Evolutionary conservation across 2,329 filamentous ascomycete species (phyloP).

Genomic region (Sporothrix mexicana): DNA sequence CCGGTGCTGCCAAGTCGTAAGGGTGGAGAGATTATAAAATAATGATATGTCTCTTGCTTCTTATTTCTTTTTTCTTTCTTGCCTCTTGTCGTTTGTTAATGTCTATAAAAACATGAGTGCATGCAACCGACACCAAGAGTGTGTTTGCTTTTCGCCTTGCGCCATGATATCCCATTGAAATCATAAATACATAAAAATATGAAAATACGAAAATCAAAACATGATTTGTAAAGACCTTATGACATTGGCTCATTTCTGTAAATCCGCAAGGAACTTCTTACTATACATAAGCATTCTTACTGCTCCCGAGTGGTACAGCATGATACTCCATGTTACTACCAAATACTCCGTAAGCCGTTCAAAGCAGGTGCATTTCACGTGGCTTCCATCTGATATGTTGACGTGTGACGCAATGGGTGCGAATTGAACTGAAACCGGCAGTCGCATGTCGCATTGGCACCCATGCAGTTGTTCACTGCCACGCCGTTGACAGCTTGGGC

Average conservation of each 20-base stretch:
- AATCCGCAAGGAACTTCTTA: not conserved
- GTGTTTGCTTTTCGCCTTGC: not conserved
- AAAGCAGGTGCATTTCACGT: not conserved
- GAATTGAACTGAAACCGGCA: conserved; percentile 1
- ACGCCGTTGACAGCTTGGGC: not conserved
- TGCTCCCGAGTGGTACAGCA: too few species aligned
- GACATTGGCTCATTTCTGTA: too few species aligned
- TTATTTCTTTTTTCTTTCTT: too few species aligned
- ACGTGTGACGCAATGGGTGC: conserved; percentile 8
- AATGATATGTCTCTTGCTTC: not conserved
- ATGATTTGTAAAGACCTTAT: not conserved
- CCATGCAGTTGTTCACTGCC: not conserved
- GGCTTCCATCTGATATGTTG: not conserved
- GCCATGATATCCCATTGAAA: not conserved
- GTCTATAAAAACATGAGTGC: not conserved
- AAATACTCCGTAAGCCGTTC: not conserved
- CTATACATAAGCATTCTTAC: too few species aligned
- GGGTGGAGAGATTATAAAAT: conserved; percentile 52
- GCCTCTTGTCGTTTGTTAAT: too few species aligned
- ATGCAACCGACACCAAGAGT: not conserved
- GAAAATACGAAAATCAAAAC: not conserved
- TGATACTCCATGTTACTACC: not conserved
- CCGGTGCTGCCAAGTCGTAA: conserved; percentile 71
- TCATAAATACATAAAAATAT: too few species aligned
- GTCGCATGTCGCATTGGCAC: not conserved